Conservation (phyloP, 139 green algal species). For the Pedinophyceae sp. region DNA sequence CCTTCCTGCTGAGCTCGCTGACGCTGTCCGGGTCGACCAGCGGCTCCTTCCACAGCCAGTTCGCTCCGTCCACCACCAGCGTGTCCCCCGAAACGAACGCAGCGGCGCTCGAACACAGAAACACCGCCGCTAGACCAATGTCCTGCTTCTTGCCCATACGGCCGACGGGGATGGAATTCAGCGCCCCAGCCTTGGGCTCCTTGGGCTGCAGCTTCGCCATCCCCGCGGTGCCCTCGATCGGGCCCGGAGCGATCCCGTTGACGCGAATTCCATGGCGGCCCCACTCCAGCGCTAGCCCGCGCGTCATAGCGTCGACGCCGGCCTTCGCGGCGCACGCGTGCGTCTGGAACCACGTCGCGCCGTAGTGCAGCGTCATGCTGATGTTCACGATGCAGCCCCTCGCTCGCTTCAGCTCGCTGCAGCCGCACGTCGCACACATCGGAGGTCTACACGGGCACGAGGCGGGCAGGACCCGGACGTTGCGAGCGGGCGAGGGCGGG, state of each 20-base stretch:
- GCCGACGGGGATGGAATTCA: conserved; percentile 40
- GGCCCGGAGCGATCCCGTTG: conserved; percentile 75
- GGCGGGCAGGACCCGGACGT: too few relatives aligned
- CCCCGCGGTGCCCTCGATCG: conserved; percentile 68
- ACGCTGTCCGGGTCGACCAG: not conserved
- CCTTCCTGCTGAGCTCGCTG: not conserved
- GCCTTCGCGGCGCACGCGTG: conserved; percentile 75
- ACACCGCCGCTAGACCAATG: conserved; percentile 73
- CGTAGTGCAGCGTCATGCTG: conserved; percentile 87
- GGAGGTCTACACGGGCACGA: too few relatives aligned
- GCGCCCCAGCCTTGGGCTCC: conserved; percentile 11
- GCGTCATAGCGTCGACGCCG: conserved; percentile 79
- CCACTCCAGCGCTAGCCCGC: conserved; percentile 83
- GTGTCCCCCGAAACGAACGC: conserved; percentile 44
- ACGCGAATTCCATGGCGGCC: conserved; percentile 64
- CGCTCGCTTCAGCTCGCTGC: too few relatives aligned
- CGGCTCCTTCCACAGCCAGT: conserved; percentile 43
- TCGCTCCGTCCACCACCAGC: conserved; percentile 69
- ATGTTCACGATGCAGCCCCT: conserved; percentile 84
- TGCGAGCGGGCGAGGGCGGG: not conserved
- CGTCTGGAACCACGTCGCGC: conserved; percentile 81
- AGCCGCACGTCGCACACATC: too few relatives aligned
- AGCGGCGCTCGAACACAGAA: conserved; percentile 43
- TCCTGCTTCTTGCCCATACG: conserved; percentile 64
- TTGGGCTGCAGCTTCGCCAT: conserved; percentile 72